Base-by-base conservation (phyloP, 2,329 filamentous ascomycete genomes). In the Fusarium coicis region DNA sequence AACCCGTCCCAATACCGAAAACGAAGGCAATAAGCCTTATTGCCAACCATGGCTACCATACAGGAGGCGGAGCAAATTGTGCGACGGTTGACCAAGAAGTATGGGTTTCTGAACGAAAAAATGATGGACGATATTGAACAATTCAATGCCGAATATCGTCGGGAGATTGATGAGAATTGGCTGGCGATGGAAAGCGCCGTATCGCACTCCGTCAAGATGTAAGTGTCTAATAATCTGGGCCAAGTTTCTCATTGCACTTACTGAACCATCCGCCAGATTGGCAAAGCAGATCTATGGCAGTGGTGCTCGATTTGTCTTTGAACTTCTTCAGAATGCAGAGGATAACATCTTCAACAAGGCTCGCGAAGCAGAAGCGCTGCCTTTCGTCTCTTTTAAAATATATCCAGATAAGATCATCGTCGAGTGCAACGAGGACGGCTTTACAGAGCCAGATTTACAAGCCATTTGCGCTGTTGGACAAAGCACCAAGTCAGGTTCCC, bases 341-440 rank as follows among this genome's bases (percentile, higher is more conserved):
- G 46, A 49, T 12, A 49, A 49, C 0, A 4, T n/a, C 14, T 49
- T 49, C 10, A 9, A 30, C 0, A n/a, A n/a, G 14, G 28, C 46
- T 18, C 19, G 3, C 0, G 0, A 16, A 9, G 46, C 28, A 30
- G 1, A 30, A 16, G 46, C 28, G 19, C 14, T 30, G 10, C 46
- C 46, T 30, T 49, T 49, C 4, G 2, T 49, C 0, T 49, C 46
- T 18, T 49, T 49, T 2, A 49, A 49, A 19, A 49, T 49, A 6
- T 49, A 30, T 49, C 28, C 28, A n/a, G 0, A n/a, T 12, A 49
- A 49, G 19, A 7, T 49, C 4, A 49, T 49, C 19, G 28, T 30
- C 28, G 28, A 49, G 14, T 49, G 46, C 4, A 49, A 49, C 3
- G 46, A 49, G n/a, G 46, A 49, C 1, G 46, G 46, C 4, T 49